These are phyloP conservation scores for Kwoniella dejecticola DNA, from an alignment of 768 basidiomycete species.

Conservation along the genomic window DNA sequence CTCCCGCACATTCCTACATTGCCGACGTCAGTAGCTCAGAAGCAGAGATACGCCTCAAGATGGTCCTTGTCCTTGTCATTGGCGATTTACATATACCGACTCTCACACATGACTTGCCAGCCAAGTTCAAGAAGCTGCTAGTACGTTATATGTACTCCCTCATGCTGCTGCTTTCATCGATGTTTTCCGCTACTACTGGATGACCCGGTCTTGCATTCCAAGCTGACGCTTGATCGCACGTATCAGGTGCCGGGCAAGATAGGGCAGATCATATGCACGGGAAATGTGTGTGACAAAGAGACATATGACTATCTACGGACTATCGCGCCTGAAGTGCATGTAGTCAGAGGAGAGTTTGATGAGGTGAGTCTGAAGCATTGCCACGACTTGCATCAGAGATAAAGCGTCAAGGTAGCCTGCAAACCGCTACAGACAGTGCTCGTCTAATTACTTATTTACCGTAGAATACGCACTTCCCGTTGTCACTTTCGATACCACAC, in stretches of 20 bases:
- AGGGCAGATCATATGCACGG: slow-evolving; percentile 94
- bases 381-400: no score
- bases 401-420: no score
- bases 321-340: slow-evolving; percentile 88
- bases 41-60: no score
- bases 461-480: slow-evolving; percentile 71
- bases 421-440: no score
- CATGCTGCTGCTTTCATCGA: no score
- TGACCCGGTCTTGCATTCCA: no score
- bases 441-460: no score
- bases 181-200: no score
- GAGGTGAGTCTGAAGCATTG: slow-evolving; percentile 69
- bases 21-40: no score
- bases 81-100: slow-evolving; percentile 97
- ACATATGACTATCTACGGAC: slow-evolving; percentile 94
- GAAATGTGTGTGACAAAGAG: slow-evolving; percentile 95
- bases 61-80: slow-evolving; percentile 94
- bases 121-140: slow-evolving; percentile 95
- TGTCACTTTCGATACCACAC: slow-evolving; percentile 77
- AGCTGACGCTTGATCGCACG: no score
- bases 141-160: slow-evolving; percentile 57
- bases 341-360: slow-evolving; percentile 93
- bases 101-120: slow-evolving; percentile 78
- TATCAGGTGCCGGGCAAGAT: slow-evolving; percentile 88
- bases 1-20: no score